Percentiles rank a stretch among this genome's conserved stretches.
phyloP scores from a whole-genome alignment of 331 rosid genomes.

The Cucumis variabilis region DNA sequence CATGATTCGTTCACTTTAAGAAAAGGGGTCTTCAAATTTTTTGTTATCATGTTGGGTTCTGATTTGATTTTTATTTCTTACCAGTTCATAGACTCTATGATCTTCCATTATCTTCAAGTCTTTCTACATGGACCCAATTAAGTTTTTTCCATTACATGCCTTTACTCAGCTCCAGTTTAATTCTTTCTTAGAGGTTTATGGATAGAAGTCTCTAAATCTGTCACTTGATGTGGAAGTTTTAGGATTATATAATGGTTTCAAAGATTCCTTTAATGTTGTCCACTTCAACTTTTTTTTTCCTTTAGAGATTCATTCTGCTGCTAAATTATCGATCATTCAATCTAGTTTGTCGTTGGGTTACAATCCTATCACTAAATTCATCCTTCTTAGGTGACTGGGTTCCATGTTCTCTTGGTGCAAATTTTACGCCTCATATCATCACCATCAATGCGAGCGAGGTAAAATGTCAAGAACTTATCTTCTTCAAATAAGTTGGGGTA shows the following conservation, averaged over 20 bases:
- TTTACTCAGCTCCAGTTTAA: background rate
- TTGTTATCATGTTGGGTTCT: slow-evolving; percentile 1
- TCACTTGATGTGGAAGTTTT: background rate
- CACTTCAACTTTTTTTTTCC: background rate
- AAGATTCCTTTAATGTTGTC: background rate
- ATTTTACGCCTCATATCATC: slow-evolving; percentile 94
- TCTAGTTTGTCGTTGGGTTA: background rate
- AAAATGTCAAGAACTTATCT: slow-evolving; percentile 34
- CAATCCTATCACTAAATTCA: background rate
- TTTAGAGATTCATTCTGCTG: slow-evolving; percentile 6
- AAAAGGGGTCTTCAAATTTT: slow-evolving; percentile 3
- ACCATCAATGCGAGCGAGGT: slow-evolving; percentile 93
- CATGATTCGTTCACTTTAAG: background rate
- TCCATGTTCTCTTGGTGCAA: slow-evolving; percentile 88
- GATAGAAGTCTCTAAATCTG: slow-evolving; percentile 2
- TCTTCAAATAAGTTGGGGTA: background rate
- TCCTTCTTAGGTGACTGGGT: slow-evolving; percentile 80
- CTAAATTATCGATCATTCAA: background rate
- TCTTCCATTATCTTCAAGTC: background rate
- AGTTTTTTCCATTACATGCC: background rate
- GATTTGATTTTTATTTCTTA: slow-evolving; percentile 15
- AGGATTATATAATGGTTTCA: background rate
- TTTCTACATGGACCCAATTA: slow-evolving; percentile 10
- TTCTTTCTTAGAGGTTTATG: background rate
- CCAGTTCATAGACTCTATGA: background rate